A percentile compares a stretch with the other conserved stretches of the same genome.
These are phyloP conservation scores for Earliella scabrosa DNA, from an alignment of 1,284 basidiomycete genomes.

Conservation along the genomic window DNA sequence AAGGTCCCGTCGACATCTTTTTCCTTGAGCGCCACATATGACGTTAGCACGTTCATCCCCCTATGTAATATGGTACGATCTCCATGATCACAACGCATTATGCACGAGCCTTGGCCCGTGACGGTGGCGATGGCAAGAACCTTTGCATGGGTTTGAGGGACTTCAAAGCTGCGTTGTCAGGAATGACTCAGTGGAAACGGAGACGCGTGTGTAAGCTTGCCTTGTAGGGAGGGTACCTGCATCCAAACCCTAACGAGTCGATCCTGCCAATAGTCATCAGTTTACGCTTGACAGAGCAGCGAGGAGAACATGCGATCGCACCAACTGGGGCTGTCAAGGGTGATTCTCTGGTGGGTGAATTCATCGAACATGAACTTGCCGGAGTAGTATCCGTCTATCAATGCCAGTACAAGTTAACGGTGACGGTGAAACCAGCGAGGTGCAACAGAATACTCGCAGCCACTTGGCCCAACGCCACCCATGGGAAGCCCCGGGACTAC, in stretches of 20 bases:
- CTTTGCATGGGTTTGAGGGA: too few relatives aligned
- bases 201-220: slow-evolving; percentile 1
- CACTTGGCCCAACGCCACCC: slow-evolving; percentile 71
- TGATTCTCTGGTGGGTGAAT: slow-evolving; percentile 67
- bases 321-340: slow-evolving; percentile 66
- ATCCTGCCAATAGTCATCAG: too few relatives aligned
- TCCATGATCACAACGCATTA: too few relatives aligned
- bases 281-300: too few relatives aligned
- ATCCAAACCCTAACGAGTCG: slow-evolving; percentile 23
- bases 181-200: too few relatives aligned
- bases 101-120: too few relatives aligned
- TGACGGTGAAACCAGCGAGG: neutral
- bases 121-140: too few relatives aligned
- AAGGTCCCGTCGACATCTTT: too few relatives aligned
- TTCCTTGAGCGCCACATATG: too few relatives aligned
- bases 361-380: slow-evolving; percentile 67
- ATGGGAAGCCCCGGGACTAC: slow-evolving; percentile 62
- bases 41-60: too few relatives aligned
- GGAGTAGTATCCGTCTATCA: slow-evolving; percentile 60
- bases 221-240: slow-evolving; percentile 30
- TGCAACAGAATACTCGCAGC: slow-evolving; percentile 53
- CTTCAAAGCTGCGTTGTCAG: too few relatives aligned
- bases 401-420: neutral
- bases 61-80: too few relatives aligned
- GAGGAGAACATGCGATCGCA: slow-evolving; percentile 30